These are phyloP conservation scores for Cymbomonas tetramitiformis DNA, from an alignment of 139 green algal genomes.

Conservation along the genomic window DNA sequence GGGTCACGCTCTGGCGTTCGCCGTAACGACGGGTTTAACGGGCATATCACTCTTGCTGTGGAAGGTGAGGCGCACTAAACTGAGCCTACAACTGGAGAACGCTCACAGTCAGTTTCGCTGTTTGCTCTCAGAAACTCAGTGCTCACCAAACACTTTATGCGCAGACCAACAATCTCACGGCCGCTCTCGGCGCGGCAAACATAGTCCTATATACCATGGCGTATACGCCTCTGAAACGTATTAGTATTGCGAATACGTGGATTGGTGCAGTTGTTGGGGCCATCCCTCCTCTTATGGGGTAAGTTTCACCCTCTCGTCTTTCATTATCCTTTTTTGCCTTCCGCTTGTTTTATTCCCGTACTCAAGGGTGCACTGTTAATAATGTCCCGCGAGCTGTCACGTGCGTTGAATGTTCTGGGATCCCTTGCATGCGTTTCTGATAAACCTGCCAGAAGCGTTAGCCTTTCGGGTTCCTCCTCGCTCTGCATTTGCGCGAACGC, in stretches of 20 bases:
- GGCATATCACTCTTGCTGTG: conserved; percentile 54
- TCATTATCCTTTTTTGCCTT: background rate
- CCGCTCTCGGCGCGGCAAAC: conserved; percentile 73
- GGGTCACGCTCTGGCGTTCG: conserved; percentile 65
- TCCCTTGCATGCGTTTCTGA: too few species aligned
- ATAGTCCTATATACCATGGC: conserved; percentile 83
- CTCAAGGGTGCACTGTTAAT: background rate
- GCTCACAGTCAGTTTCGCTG: background rate
- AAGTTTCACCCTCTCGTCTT: conserved; percentile 12
- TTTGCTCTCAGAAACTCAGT: conserved; percentile 16
- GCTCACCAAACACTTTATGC: background rate
- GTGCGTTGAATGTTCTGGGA: too few species aligned
- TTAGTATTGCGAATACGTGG: conserved; percentile 80
- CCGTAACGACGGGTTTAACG: conserved; percentile 37
- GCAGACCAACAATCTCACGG: conserved; percentile 70
- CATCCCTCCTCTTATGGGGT: conserved; percentile 94
- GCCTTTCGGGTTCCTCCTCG: too few species aligned
- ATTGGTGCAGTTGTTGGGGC: conserved; percentile 89
- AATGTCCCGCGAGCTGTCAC: background rate
- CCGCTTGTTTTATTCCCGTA: too few species aligned
- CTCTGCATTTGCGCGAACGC: too few species aligned
- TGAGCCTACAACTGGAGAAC: background rate
- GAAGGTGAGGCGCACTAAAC: too few species aligned
- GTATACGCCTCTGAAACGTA: conserved; percentile 92
- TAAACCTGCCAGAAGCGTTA: too few species aligned